Base-by-base conservation (phyloP, 2,329 filamentous ascomycete genomes). In the Fusarium zealandicum region DNA sequence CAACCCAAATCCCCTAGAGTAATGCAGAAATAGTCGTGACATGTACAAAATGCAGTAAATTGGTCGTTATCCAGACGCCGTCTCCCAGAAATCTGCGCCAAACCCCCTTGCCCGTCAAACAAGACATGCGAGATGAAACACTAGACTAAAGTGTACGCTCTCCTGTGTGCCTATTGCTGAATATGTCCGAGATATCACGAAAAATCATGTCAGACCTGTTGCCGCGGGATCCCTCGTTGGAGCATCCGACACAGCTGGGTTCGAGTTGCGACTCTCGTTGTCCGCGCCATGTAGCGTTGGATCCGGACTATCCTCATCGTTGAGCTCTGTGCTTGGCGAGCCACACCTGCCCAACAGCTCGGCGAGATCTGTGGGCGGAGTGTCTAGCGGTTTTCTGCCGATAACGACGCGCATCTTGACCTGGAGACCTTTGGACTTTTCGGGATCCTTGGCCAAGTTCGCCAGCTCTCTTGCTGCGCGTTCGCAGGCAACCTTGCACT, bases 391-490 rank as follows among this genome's bases (percentile, higher is more conserved):
- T 64, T 85, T 85, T 57, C 80, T 76, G 4, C 75, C 82, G 9
- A 76, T 74, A 14, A 84, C 60, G 8, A 82, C 76, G 8, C 78
- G 74, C 54, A 82, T 72, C 55, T 80, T 82, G 50, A 81, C 64
- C 7, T 76, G 69, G 33, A 84, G 76, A 0, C 72, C 71, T 45
- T 76, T 76, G 6, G 70, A 72, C 49, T 73, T 75, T 30, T 73
- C 71, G 1, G 78, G 73, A 45, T 81, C 75, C 42, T 79, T 78
- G 25, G 82, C 80, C 18, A 82, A 69, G 14, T 70, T 64, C 52
- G 78, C 80, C 64, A 83, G 70, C 57, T 84, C 80, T 50, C 75
- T 69, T 3, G 78, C 79, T 5, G 79, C 75, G 43, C 73, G 63
- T 47, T 80, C 77, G 63, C 81, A 82, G 18, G 76, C 72, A 22